A percentile compares a stretch with the other conserved stretches of the same genome.
Evolutionary conservation across 2,329 filamentous ascomycete genomes (phyloP).

Genomic region (Myrmaecium sp.): DNA sequence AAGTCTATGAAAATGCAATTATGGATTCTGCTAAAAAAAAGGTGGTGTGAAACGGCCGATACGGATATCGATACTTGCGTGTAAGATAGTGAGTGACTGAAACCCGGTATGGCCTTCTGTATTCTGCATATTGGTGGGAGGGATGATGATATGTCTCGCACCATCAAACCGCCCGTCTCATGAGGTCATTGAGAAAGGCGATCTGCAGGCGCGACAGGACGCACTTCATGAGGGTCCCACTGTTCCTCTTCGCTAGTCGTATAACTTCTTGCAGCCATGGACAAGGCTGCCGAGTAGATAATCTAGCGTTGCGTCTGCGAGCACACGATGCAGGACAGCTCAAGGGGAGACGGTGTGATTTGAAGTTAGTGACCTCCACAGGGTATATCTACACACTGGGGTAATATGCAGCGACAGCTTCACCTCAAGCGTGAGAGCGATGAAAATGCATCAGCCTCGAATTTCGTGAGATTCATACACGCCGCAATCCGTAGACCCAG

Average conservation of each 20-base stretch:
- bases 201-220: slow-evolving; percentile 66
- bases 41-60: too few species aligned
- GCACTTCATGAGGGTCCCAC: slow-evolving; percentile 29
- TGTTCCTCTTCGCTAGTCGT: slow-evolving; percentile 77
- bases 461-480: not conserved
- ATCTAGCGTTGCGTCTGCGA: slow-evolving; percentile 42
- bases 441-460: not conserved
- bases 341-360: slow-evolving; percentile 9
- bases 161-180: slow-evolving; percentile 73
- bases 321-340: slow-evolving; percentile 6
- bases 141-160: slow-evolving; percentile 67
- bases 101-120: too few species aligned
- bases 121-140: too few species aligned
- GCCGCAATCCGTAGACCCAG: not conserved
- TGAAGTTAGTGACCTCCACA: slow-evolving; percentile 11
- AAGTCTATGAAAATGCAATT: too few species aligned
- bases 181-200: slow-evolving; percentile 41
- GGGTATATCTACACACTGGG: not conserved
- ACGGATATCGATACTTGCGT: too few species aligned
- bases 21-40: too few species aligned
- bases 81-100: too few species aligned
- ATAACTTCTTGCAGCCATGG: slow-evolving; percentile 72
- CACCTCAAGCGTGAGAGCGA: not conserved
- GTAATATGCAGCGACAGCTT: not conserved
- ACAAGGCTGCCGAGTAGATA: slow-evolving; percentile 69